phyloP scores from a whole-genome alignment of 805 yeast species.

The Pichia manshurica region DNA sequence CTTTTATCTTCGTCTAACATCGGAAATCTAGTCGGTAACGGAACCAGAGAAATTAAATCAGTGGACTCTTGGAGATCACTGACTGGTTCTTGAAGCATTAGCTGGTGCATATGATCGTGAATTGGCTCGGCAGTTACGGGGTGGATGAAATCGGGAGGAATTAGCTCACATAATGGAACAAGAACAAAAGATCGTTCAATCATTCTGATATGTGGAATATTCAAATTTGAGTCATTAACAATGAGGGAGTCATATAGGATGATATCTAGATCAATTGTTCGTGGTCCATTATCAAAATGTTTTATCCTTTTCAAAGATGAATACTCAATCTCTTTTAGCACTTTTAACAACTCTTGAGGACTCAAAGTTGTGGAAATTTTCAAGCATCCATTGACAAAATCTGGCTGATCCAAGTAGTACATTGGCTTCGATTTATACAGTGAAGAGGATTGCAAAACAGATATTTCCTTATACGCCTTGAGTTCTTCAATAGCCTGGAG shows the following conservation, averaged over 20 bases:
- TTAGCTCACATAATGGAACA: conserved; percentile 78
- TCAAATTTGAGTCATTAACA: conserved; percentile 52
- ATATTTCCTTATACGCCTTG: conserved; percentile 29
- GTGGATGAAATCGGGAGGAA: conserved; percentile 61
- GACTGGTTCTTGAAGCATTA: conserved; percentile 16
- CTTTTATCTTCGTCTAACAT: conserved; percentile 12
- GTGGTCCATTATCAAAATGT: conserved; percentile 82
- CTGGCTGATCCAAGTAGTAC: conserved; percentile 77
- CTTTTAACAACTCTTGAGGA: conserved; percentile 59
- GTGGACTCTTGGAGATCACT: conserved; percentile 45
- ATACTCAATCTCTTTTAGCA: conserved; percentile 75
- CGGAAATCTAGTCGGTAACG: conserved; percentile 27
- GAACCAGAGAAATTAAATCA: conserved; percentile 45
- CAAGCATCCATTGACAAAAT: conserved; percentile 79
- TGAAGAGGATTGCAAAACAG: conserved; percentile 61
- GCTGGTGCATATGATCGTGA: conserved; percentile 55
- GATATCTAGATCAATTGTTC: conserved; percentile 87
- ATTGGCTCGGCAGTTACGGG: conserved; percentile 86
- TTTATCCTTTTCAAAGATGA: conserved; percentile 65
- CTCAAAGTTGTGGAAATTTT: conserved; percentile 52
- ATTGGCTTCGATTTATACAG: conserved; percentile 87
- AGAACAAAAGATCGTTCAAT: conserved; percentile 86
- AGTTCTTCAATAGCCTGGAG: conserved; percentile 46
- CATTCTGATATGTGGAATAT: conserved; percentile 84
- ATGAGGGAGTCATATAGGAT: conserved; percentile 59